phyloP scores from a whole-genome alignment of 2,329 filamentous ascomycete genomes.

The Colletotrichum godetiae region DNA sequence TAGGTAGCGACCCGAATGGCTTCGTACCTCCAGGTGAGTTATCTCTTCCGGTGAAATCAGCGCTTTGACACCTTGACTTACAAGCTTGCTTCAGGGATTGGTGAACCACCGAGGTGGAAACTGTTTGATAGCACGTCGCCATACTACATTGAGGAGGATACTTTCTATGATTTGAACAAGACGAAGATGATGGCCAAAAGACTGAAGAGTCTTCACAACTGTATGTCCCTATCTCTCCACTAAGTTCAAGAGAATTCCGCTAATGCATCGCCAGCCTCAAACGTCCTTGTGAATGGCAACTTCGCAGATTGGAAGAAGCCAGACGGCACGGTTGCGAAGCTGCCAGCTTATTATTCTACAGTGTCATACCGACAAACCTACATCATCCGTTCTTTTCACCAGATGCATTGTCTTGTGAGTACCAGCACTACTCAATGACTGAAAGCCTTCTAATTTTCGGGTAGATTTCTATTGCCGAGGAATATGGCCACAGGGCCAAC shows the following conservation, averaged over 20 bases:
- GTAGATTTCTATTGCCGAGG: constrained; percentile 24
- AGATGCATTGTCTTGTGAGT: constrained; percentile 24
- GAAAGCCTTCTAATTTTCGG: no score
- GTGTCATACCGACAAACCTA: constrained; percentile 16
- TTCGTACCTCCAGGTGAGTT: constrained; percentile 21
- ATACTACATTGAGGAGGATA: constrained; percentile 20
- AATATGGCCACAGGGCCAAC: constrained; percentile 16
- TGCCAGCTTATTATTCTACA: constrained; percentile 23
- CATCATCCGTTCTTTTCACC: constrained; percentile 29
- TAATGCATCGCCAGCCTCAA: not conserved
- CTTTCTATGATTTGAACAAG: constrained; percentile 14
- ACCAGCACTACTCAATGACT: no score
- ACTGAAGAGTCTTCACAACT: constrained; percentile 23
- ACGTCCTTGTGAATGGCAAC: constrained; percentile 13
- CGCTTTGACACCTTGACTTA: not conserved
- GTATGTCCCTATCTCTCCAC: not conserved
- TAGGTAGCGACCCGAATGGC: constrained; percentile 26
- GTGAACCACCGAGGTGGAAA: constrained; percentile 18
- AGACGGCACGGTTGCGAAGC: constrained; percentile 12
- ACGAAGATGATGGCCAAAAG: not conserved
- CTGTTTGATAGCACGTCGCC: constrained; percentile 12
- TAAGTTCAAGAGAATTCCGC: no score
- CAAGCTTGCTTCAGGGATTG: not conserved
- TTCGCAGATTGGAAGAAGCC: constrained; percentile 24
- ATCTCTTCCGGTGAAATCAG: no score